These are phyloP conservation scores for Lachancea quebecensis DNA, from an alignment of 805 yeast species.

Conservation along the genomic window DNA sequence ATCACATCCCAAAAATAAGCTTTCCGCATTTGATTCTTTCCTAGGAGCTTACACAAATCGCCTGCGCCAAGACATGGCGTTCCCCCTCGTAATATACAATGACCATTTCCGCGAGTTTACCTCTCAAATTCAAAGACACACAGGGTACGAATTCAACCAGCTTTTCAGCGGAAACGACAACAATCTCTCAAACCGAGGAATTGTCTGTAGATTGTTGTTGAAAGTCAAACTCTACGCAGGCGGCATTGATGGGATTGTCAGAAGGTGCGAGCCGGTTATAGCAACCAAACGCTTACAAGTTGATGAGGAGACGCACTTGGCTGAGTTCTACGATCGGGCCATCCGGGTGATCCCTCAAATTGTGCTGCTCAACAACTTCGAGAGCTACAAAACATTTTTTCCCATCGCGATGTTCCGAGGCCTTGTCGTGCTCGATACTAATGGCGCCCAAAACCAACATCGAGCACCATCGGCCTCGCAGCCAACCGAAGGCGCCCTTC, in stretches of 20 bases:
- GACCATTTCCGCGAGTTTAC: constrained; percentile 10
- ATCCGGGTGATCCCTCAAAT: constrained; percentile 4
- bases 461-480: neutral
- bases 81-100: constrained; percentile 17
- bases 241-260: constrained; percentile 18
- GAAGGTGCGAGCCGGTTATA: constrained; percentile 16
- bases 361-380: constrained; percentile 4
- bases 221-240: constrained; percentile 16
- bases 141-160: constrained; percentile 8
- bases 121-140: constrained; percentile 6
- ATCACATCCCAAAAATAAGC: constrained; percentile 12
- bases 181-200: constrained; percentile 22
- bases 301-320: constrained; percentile 6
- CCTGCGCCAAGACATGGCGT: constrained; percentile 14
- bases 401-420: constrained; percentile 7
- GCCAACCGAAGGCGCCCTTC: neutral
- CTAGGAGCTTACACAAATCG: constrained; percentile 16
- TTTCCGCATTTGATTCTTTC: constrained; percentile 20
- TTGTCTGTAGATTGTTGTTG: constrained; percentile 20
- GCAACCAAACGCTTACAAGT: constrained; percentile 1
- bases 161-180: constrained; percentile 9
- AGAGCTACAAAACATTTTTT: constrained; percentile 7
- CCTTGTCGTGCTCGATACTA: constrained; percentile 1
- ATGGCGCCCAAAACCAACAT: neutral
- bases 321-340: constrained; percentile 4